Base-by-base conservation (phyloP, 257 asterid genomes). In the Lithospermum erythrorhizon region DNA sequence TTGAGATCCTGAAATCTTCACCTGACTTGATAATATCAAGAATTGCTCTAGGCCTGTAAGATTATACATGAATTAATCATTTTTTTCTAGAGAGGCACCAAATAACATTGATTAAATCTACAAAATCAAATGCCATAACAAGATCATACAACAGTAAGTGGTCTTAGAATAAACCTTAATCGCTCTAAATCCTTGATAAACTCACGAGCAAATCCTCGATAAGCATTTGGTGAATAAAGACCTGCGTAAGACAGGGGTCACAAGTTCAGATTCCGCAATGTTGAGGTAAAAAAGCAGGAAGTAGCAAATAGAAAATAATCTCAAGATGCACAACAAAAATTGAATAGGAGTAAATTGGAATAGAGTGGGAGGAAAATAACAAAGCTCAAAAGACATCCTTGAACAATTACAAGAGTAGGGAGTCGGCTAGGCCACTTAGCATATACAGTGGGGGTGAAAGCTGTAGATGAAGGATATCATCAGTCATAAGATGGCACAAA, bases 191-290 rank as follows among this genome's bases (percentile, higher is more conserved):
- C 95, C 76, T 93, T 93, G 59, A 93, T 89, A 69, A 93, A 93
- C 73, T 93, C 98, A 58, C 98, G 88, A 74, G 97, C 96, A 79
- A 89, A 93, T 29, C 97, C 98, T 66, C 98, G 95, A 62, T 93
- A 93, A 19, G 98, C 98, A 82, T 93, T 93, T 9, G 97, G 97
- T 14, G 98, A 93, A 73, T 93, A 93, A 63, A 84, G 84, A 65
- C 97, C 97, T 89, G 84, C 67, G 77, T 67, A 57, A 56, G 5
- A 53, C 16, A 20, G 56, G 61, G 65, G 21, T 37, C 18, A 45
- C 55, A 27, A 16, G 29, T 56, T 58, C 47, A 17, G 23, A 55
- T 11, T 25, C 23, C 4, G 5, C 49, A 41, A 41, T 14, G 14
- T 13, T 35, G 57, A 62, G 57, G 53, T 68, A 22, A 58, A 63